Evolutionary conservation across 208 protist genomes (phyloP), one percentile per base, ranked within the genome.

Genomic region (Endotrypanum monterogeii): DNA sequence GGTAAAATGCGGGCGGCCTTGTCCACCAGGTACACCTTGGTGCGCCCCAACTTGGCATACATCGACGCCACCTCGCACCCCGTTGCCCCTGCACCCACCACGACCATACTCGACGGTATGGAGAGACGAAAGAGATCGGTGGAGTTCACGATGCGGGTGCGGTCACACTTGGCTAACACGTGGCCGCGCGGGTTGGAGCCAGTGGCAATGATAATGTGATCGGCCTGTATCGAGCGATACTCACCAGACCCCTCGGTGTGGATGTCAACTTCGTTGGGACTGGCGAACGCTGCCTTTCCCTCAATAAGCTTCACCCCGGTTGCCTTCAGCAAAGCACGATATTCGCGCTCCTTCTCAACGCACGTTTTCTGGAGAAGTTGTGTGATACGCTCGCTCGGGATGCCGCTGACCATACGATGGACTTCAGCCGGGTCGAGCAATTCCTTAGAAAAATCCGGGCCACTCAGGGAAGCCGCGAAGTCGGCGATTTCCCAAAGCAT

Each of bases 61-160:
- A 90, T 92, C 37, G 87, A 87, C 28, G 89, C 89, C 57, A 94
- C 88, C 79, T 94, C 89, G 82, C 89, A 94, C 41, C 89, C 89
- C 62, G 83, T 83, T 35, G 82, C 39, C 0, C 89, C 89, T 7
- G 83, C 89, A 48, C 89, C 89, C 56, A 94, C 81, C 41, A 94
- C 83, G 39, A 94, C 86, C 60, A 94, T 81, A 66, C 85, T 92
- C 71, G 74, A 73, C 14, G 89, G 89, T 48, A 91, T 74, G 8
- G 84, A 76, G 55, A 88, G 69, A 44, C 78, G 55, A 66, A 94
- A 89, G 46, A 94, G 82, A 61, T 82, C 78, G 32, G 83, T 67
- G 30, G 85, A 89, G 65, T 86, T 86, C 54, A 89, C 71, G 46
- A 91, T 84, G 56, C 55, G 67, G 2, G 62, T 62, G 54, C 79